Conservation (phyloP, 176 grass and related monocot genomes). For the Avena atlantica region DNA sequence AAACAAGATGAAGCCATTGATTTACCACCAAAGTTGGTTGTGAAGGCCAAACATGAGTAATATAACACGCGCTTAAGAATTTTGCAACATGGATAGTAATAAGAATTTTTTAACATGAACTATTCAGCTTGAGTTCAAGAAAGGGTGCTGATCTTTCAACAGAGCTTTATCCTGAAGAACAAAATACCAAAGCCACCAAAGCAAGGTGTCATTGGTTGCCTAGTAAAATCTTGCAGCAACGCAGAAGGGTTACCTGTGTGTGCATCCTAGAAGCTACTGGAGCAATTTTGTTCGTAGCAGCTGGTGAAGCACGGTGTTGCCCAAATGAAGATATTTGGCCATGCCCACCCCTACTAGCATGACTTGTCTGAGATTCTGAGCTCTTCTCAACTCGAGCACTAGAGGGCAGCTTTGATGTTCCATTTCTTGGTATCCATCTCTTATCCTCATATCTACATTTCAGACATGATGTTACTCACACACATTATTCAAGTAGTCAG, state of each 20-base stretch:
- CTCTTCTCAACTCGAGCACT: constrained; percentile 60
- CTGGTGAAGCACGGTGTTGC: constrained; percentile 52
- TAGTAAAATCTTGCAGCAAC: constrained; percentile 14
- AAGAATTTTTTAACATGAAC: constrained; percentile 23
- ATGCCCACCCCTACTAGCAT: constrained; percentile 50
- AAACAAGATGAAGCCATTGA: constrained; percentile 18
- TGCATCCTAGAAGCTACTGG: constrained; percentile 61
- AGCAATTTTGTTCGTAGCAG: constrained; percentile 53
- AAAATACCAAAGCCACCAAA: constrained; percentile 14
- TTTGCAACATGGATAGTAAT: not conserved
- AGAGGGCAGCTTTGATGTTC: constrained; percentile 49
- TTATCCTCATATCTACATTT: constrained; percentile 94
- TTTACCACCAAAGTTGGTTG: constrained; percentile 20
- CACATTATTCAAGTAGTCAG: constrained; percentile 9
- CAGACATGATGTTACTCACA: constrained; percentile 25
- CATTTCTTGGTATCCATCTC: constrained; percentile 89
- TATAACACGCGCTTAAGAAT: not conserved
- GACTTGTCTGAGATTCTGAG: constrained; percentile 52
- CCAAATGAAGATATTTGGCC: constrained; percentile 70
- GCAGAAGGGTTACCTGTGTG: constrained; percentile 54
- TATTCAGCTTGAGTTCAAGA: constrained; percentile 15
- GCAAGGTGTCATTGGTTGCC: not conserved
- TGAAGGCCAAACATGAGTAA: constrained; percentile 29
- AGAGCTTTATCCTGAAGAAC: constrained; percentile 16
- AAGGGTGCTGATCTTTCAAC: constrained; percentile 13